Conservation (phyloP, 2,329 filamentous ascomycete species). For the Claviceps sp. region DNA sequence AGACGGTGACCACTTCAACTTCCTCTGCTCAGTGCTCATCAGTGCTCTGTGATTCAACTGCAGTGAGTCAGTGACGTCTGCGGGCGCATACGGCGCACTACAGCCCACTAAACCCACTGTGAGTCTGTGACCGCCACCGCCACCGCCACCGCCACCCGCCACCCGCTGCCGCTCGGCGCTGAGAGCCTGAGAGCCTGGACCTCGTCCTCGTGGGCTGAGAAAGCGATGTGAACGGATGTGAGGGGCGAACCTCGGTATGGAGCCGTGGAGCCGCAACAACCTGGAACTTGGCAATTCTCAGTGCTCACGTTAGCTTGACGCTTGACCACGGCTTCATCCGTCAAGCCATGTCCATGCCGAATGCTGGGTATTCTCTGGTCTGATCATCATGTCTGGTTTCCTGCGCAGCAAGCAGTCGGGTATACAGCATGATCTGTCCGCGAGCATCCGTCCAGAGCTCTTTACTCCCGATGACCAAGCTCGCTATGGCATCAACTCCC, state of each 20-base stretch:
- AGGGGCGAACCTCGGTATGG: neutral
- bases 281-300: no score
- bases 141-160: no score
- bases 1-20: neutral
- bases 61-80: neutral
- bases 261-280: neutral
- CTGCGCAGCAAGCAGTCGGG: constrained; percentile 87
- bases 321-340: neutral
- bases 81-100: neutral
- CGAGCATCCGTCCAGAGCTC: constrained; percentile 60
- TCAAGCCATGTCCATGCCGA: neutral
- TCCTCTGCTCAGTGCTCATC: no score
- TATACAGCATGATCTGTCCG: constrained; percentile 81
- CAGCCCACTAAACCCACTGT: neutral
- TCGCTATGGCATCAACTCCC: constrained; percentile 70
- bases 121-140: neutral
- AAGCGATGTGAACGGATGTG: neutral
- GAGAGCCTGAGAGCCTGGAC: no score
- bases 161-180: neutral
- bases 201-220: neutral
- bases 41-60: neutral
- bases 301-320: no score
- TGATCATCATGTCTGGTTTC: constrained; percentile 61
- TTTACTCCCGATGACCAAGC: constrained; percentile 76
- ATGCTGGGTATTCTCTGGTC: neutral